Percentiles rank a stretch among this genome's conserved stretches.
Conservation (phyloP, 208 protist genomes). For the Leishmania tarentolae region DNA sequence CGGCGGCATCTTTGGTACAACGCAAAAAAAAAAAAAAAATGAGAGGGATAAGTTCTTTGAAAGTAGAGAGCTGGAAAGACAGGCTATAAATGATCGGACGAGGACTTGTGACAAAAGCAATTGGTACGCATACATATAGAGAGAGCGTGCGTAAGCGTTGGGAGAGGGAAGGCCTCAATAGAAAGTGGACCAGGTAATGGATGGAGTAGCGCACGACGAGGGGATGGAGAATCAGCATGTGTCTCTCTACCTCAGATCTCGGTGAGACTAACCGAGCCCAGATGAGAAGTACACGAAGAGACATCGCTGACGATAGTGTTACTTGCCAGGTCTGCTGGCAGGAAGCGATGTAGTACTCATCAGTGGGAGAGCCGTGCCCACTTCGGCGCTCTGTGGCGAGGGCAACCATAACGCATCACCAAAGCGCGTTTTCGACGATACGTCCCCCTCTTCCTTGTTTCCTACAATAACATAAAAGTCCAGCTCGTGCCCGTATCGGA, state of each 20-base stretch:
- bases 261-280: neutral
- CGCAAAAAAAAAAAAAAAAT: neutral
- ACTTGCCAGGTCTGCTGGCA: neutral
- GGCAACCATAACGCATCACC: neutral
- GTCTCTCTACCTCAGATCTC: neutral
- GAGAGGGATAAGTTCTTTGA: neutral
- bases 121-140: neutral
- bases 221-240: neutral
- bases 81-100: neutral
- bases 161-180: neutral
- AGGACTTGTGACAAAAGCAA: neutral
- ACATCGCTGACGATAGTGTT: neutral
- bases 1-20: constrained; percentile 32
- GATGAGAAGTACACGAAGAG: neutral
- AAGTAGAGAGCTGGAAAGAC: constrained; percentile 4
- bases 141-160: neutral
- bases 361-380: neutral
- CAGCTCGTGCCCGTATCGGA: neutral
- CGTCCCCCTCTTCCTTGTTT: neutral
- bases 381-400: neutral
- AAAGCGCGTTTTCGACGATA: neutral
- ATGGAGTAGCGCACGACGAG: neutral
- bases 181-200: neutral
- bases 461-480: neutral
- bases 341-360: neutral